These are phyloP conservation scores for Melastoma candidum DNA, from an alignment of 441 rosid genomes.

Conservation along the genomic window DNA sequence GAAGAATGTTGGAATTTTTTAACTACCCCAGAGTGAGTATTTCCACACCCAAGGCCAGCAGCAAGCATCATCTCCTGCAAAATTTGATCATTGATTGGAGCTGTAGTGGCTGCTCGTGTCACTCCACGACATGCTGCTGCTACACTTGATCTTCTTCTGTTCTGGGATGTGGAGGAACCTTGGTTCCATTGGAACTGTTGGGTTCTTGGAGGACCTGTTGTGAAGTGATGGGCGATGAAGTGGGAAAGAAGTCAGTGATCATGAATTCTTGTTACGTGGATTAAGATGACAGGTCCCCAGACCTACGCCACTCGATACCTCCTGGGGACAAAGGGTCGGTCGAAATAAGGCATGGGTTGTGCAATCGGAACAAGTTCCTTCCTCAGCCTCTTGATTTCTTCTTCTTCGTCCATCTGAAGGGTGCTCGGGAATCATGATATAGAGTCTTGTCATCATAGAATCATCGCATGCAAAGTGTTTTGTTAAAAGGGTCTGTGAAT, in stretches of 20 bases:
- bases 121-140: slow-evolving; percentile 44
- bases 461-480: too few species aligned
- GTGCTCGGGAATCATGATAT: background rate
- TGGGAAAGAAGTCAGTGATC: background rate
- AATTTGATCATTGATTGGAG: too few species aligned
- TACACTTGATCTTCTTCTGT: slow-evolving; percentile 76
- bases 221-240: background rate
- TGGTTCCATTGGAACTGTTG: slow-evolving; percentile 79
- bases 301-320: slow-evolving; percentile 28
- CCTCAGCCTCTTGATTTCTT: slow-evolving; percentile 67
- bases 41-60: too few species aligned
- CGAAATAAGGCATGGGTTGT: slow-evolving; percentile 98
- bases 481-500: too few species aligned
- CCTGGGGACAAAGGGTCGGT: slow-evolving; percentile 87
- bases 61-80: too few species aligned
- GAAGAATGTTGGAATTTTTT: too few species aligned
- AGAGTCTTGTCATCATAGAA: too few species aligned
- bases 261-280: background rate
- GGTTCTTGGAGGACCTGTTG: slow-evolving; percentile 63
- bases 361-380: slow-evolving; percentile 91
- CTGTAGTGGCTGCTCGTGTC: slow-evolving; percentile 35
- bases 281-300: background rate
- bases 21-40: too few species aligned
- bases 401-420: slow-evolving; percentile 75
- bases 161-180: slow-evolving; percentile 62